These are phyloP conservation scores for Fusarium odoratissimum DNA, from an alignment of 2,329 filamentous ascomycete species.

Conservation along the genomic window DNA sequence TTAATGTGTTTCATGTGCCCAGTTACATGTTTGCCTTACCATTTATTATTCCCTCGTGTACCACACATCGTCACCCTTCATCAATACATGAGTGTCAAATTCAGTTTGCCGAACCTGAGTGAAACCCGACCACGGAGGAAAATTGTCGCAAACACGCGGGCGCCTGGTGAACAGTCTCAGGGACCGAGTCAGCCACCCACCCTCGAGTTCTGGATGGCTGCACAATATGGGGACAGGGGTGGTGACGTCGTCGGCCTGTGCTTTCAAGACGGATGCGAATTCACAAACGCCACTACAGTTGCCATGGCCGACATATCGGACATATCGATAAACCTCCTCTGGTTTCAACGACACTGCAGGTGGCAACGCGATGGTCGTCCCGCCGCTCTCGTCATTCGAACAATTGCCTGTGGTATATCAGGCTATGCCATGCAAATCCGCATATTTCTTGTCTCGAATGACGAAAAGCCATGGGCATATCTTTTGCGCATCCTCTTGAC, in stretches of 20 bases:
- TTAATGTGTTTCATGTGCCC: constrained; percentile 15
- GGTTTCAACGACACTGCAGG: constrained; percentile 5
- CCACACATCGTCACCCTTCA: constrained; percentile 1
- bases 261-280: constrained; percentile 29
- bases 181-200: constrained; percentile 23
- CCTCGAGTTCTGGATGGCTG: constrained; percentile 17
- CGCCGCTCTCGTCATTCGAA: not conserved
- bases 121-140: constrained; percentile 12
- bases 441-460: constrained; percentile 20
- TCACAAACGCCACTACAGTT: constrained; percentile 30
- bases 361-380: constrained; percentile 4
- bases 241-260: constrained; percentile 37
- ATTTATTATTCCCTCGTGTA: not conserved
- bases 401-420: not conserved
- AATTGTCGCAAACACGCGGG: constrained; percentile 22
- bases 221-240: constrained; percentile 19
- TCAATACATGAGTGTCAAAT: not conserved
- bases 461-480: constrained; percentile 15
- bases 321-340: constrained; percentile 1
- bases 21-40: constrained; percentile 4
- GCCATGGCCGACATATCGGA: constrained; percentile 14
- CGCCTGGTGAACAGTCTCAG: constrained; percentile 25
- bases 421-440: constrained; percentile 5
- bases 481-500: constrained; percentile 26
- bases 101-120: constrained; percentile 7